Evolutionary conservation across 2,329 filamentous ascomycete species (phyloP).

Genomic region (Cladosporium sp.): DNA sequence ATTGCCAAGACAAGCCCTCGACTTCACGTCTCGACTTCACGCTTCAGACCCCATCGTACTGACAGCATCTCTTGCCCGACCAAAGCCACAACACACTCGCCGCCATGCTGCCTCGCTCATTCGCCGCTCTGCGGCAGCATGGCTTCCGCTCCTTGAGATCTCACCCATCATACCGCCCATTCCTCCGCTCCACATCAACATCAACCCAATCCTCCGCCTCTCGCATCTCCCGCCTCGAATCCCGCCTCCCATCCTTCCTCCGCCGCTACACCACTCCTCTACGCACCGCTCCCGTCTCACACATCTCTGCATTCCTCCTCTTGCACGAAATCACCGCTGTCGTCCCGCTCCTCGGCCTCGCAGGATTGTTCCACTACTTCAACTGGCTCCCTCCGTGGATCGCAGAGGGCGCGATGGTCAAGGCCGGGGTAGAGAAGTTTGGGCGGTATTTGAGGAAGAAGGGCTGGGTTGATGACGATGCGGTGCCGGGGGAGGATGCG

Average conservation of each 20-base stretch:
- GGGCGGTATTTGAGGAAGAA: constrained; percentile 73
- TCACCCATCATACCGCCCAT: not conserved
- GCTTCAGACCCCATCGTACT: not conserved
- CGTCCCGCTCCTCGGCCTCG: constrained; percentile 70
- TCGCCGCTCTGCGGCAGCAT: not conserved
- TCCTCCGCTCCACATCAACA: not conserved
- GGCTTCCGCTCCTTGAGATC: not conserved
- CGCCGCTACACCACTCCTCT: constrained; percentile 67
- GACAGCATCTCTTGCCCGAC: not conserved
- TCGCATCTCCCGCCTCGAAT: constrained; percentile 34
- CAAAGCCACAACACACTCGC: not conserved
- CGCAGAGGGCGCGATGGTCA: constrained; percentile 50
- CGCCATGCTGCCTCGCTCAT: constrained; percentile 4
- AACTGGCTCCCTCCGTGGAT: constrained; percentile 63
- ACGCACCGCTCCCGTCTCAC: constrained; percentile 71
- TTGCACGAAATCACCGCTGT: constrained; percentile 91
- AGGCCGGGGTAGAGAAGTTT: constrained; percentile 67
- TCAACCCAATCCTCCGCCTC: constrained; percentile 13
- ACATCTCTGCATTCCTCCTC: constrained; percentile 80
- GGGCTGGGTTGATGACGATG: constrained; percentile 66
- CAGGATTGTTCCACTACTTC: constrained; percentile 74
- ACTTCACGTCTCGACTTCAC: not conserved
- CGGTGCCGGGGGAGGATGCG: constrained; percentile 22
- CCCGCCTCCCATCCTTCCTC: constrained; percentile 58
- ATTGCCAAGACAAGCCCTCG: not conserved